These are phyloP conservation scores for Coemansia sp. DNA, from an alignment of 192 early-diverging fungal genomes.

Conservation along the genomic window DNA sequence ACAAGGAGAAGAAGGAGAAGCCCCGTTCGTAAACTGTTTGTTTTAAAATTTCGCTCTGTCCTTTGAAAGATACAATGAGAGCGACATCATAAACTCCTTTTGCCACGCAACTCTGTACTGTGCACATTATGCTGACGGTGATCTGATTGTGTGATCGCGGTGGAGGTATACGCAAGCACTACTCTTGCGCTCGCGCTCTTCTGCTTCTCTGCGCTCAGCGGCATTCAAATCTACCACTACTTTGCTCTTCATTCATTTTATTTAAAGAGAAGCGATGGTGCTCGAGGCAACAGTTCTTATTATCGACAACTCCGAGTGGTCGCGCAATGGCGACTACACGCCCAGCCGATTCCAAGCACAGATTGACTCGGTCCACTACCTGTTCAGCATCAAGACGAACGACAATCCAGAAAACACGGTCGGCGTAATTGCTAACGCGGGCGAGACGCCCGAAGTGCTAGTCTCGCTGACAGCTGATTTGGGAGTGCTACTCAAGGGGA, in stretches of 20 bases:
- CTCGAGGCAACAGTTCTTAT: slow-evolving; percentile 90
- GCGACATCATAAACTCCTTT: background rate
- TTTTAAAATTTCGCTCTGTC: background rate
- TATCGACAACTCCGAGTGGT: slow-evolving; percentile 98
- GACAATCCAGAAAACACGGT: slow-evolving; percentile 96
- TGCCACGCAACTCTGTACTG: background rate
- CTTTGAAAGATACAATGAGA: slow-evolving; percentile 5
- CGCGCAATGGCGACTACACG: slow-evolving; percentile 97
- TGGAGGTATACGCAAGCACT: background rate
- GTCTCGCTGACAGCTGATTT: slow-evolving; percentile 88
- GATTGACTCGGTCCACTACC: slow-evolving; percentile 85
- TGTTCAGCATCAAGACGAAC: slow-evolving; percentile 88
- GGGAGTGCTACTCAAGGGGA: slow-evolving; percentile 84
- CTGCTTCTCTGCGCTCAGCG: background rate
- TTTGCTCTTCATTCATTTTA: background rate
- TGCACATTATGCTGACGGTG: background rate
- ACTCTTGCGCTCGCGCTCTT: background rate
- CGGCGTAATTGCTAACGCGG: slow-evolving; percentile 91
- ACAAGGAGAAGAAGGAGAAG: slow-evolving; percentile 99
- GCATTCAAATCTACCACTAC: background rate
- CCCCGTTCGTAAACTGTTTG: slow-evolving; percentile 74
- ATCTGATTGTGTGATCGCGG: slow-evolving; percentile 6
- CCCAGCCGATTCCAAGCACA: slow-evolving; percentile 93
- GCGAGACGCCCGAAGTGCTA: slow-evolving; percentile 91
- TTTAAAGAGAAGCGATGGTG: slow-evolving; percentile 61